phyloP scores from a whole-genome alignment of 306 rosid genomes.

The Pueraria montana region DNA sequence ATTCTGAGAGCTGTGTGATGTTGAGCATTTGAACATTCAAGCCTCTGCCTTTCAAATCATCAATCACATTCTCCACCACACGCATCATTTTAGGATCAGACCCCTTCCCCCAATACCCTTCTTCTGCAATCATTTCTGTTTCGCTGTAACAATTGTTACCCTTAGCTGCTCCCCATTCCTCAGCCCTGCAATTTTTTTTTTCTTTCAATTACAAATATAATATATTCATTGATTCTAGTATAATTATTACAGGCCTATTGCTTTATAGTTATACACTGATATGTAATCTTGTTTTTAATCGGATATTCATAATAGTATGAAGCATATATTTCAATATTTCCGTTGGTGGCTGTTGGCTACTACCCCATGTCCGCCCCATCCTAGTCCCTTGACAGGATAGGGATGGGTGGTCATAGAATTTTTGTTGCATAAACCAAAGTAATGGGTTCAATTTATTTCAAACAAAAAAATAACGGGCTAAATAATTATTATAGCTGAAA shows the following conservation, averaged over 20 bases:
- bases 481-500: background rate
- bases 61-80: constrained; percentile 68
- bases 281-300: background rate
- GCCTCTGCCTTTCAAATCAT: constrained; percentile 70
- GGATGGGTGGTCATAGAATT: too few relatives aligned
- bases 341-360: too few relatives aligned
- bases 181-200: constrained; percentile 60
- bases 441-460: too few relatives aligned
- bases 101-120: constrained; percentile 75
- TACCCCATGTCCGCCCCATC: too few relatives aligned
- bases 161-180: constrained; percentile 78
- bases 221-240: background rate
- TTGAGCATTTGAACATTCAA: constrained; percentile 70
- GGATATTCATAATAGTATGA: background rate
- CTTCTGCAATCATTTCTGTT: constrained; percentile 58
- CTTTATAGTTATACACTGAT: background rate
- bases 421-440: too few relatives aligned
- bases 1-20: constrained; percentile 86
- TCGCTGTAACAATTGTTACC: constrained; percentile 77
- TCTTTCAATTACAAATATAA: background rate
- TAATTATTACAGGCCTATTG: background rate
- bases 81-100: constrained; percentile 79
- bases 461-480: too few relatives aligned
- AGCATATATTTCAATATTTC: background rate
- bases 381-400: too few relatives aligned